These are phyloP conservation scores for Podila epigama DNA, from an alignment of 192 early-diverging fungal genomes.

Conservation along the genomic window DNA sequence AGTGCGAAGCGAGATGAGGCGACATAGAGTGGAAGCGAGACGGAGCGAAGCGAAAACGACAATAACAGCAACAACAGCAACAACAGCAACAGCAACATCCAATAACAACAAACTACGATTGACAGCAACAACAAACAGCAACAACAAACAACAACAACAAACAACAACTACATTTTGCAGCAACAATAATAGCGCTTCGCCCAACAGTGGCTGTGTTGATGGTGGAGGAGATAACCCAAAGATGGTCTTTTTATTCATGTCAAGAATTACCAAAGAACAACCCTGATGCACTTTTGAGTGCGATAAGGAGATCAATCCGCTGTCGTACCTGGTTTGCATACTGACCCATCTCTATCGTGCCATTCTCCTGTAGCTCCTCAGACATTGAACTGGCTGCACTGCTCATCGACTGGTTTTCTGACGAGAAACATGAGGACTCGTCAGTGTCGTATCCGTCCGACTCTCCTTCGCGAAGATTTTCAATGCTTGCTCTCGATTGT, in stretches of 20 bases:
- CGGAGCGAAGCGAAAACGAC: neutral
- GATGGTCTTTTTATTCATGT: neutral
- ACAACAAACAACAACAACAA: too few species aligned
- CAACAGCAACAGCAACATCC: too few species aligned
- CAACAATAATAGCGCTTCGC: too few species aligned
- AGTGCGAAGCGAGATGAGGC: neutral
- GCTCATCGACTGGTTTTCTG: neutral
- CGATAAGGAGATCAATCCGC: conserved; percentile 11
- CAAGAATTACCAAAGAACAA: neutral
- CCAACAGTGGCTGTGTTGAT: neutral
- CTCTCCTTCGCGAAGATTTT: neutral
- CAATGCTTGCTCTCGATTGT: too few species aligned
- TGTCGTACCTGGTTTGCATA: conserved; percentile 13
- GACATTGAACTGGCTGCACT: neutral
- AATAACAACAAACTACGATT: too few species aligned
- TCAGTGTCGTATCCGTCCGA: neutral
- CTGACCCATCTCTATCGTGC: neutral
- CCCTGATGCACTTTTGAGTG: conserved; percentile 7
- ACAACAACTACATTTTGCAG: too few species aligned
- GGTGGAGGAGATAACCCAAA: neutral
- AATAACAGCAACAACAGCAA: neutral
- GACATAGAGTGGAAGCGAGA: neutral
- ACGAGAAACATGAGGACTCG: conserved; percentile 15
- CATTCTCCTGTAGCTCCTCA: neutral
- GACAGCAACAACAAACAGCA: too few species aligned